Conservation (phyloP, 2,329 filamentous ascomycete species). For the Ascochyta fabae region DNA sequence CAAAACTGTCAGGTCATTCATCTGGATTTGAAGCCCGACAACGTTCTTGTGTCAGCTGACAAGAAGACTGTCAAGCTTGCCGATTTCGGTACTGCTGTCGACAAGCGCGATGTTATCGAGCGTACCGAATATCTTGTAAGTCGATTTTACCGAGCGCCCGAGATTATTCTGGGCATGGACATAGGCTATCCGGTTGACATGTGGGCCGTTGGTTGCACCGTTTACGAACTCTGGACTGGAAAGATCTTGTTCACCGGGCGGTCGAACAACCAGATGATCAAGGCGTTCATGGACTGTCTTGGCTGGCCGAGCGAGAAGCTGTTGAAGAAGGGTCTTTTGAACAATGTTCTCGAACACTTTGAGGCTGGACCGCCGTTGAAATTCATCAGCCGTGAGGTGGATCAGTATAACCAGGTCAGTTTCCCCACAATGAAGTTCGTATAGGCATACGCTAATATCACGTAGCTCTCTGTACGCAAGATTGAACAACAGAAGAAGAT, state of each 20-base stretch:
- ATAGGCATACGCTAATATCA: conserved; percentile 17
- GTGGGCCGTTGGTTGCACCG: conserved; percentile 96
- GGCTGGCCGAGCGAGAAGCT: conserved; percentile 91
- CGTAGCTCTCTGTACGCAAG: conserved; percentile 69
- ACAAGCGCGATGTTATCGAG: conserved; percentile 81
- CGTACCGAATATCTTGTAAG: conserved; percentile 95
- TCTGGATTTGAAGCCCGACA: conserved; percentile 96
- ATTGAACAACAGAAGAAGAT: conserved; percentile 69
- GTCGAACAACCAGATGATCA: conserved; percentile 98
- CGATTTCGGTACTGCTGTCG: conserved; percentile 94
- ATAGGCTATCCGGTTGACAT: conserved; percentile 95
- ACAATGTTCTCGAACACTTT: conserved; percentile 77
- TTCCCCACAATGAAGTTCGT: background rate
- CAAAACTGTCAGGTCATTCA: conserved; percentile 93
- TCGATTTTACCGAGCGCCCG: conserved; percentile 95
- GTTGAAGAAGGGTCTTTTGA: conserved; percentile 71
- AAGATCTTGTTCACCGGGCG: conserved; percentile 95
- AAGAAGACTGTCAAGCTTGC: conserved; percentile 86
- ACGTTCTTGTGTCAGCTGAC: conserved; percentile 71
- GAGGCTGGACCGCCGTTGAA: conserved; percentile 68
- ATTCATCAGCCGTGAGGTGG: conserved; percentile 77
- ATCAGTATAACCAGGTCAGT: conserved; percentile 53
- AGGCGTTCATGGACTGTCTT: conserved; percentile 92
- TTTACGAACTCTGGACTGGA: conserved; percentile 96
- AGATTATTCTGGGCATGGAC: conserved; percentile 95